Evolutionary conservation across 2,329 filamentous ascomycete genomes (phyloP).

Genomic region (Calonectria leucothoes): DNA sequence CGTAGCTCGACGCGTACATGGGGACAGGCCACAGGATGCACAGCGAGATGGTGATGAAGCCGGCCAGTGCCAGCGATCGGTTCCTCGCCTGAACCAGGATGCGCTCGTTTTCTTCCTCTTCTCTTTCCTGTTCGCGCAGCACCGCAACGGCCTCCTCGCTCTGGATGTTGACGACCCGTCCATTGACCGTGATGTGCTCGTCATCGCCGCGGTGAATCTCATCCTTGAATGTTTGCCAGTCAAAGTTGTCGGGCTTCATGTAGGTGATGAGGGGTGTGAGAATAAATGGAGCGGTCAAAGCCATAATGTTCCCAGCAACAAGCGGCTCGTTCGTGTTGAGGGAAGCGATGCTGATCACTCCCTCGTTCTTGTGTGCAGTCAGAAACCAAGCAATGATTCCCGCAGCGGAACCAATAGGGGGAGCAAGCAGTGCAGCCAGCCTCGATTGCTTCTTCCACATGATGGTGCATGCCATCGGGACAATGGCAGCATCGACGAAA

Average conservation of each 20-base stretch:
- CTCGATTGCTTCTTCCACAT: conserved; percentile 82
- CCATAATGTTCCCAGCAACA: conserved; percentile 21
- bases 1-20: conserved; percentile 43
- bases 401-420: conserved; percentile 71
- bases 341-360: conserved; percentile 6
- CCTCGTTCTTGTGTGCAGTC: conserved; percentile 56
- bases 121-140: conserved; percentile 17
- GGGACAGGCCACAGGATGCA: conserved; percentile 46
- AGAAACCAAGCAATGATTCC: conserved; percentile 80
- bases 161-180: conserved; percentile 17
- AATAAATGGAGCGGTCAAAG: conserved; percentile 10
- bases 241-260: conserved; percentile 11
- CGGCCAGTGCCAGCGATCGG: not conserved
- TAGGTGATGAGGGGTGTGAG: conserved; percentile 16
- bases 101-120: conserved; percentile 19
- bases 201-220: conserved; percentile 20
- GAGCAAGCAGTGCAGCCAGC: conserved; percentile 73
- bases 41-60: conserved; percentile 22
- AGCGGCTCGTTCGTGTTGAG: conserved; percentile 17
- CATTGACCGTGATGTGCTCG: conserved; percentile 15
- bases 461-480: conserved; percentile 81
- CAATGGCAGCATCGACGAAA: conserved; percentile 82
- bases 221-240: conserved; percentile 21
- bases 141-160: not conserved
- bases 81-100: conserved; percentile 17